These are phyloP conservation scores for Ogataea saltuana DNA, from an alignment of 805 yeast genomes.

Conservation along the genomic window DNA sequence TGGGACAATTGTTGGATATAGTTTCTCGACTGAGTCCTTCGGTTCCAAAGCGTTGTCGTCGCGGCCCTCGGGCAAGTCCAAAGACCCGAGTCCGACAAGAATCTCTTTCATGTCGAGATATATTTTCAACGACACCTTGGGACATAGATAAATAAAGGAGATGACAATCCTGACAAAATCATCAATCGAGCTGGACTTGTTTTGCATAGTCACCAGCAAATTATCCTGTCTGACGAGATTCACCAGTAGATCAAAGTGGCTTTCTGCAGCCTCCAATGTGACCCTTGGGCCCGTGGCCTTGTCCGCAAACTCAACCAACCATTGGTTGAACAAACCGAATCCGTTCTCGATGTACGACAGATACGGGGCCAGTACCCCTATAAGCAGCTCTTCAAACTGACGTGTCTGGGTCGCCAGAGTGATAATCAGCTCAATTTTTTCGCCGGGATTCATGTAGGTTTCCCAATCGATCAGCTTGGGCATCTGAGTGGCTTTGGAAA, in stretches of 20 bases:
- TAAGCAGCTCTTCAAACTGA: slow-evolving; percentile 9
- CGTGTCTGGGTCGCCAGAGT: slow-evolving; percentile 7
- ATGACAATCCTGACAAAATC: slow-evolving; percentile 24
- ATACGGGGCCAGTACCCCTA: slow-evolving; percentile 26
- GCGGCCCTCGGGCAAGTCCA: slow-evolving; percentile 8
- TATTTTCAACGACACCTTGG: slow-evolving; percentile 26
- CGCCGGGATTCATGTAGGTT: slow-evolving; percentile 15
- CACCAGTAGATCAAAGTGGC: slow-evolving; percentile 17
- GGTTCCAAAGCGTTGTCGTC: not conserved
- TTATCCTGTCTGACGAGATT: slow-evolving; percentile 26
- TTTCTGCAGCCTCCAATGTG: slow-evolving; percentile 1
- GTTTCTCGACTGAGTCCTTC: slow-evolving; percentile 2
- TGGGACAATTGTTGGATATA: slow-evolving; percentile 13
- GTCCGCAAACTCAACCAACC: slow-evolving; percentile 24
- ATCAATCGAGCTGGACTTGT: not conserved
- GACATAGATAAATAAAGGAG: slow-evolving; percentile 27
- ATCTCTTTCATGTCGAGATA: slow-evolving; percentile 32
- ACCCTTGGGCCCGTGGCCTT: slow-evolving; percentile 5
- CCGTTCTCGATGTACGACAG: slow-evolving; percentile 14
- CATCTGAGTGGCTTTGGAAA: slow-evolving; percentile 12
- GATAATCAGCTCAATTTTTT: slow-evolving; percentile 24
- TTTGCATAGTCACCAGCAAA: slow-evolving; percentile 16
- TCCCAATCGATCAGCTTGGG: slow-evolving; percentile 28
- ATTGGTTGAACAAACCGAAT: slow-evolving; percentile 22
- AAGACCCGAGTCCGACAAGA: slow-evolving; percentile 18